phyloP scores from a whole-genome alignment of 1,139 yeast genomes.

The Zygosaccharomyces sapae region DNA sequence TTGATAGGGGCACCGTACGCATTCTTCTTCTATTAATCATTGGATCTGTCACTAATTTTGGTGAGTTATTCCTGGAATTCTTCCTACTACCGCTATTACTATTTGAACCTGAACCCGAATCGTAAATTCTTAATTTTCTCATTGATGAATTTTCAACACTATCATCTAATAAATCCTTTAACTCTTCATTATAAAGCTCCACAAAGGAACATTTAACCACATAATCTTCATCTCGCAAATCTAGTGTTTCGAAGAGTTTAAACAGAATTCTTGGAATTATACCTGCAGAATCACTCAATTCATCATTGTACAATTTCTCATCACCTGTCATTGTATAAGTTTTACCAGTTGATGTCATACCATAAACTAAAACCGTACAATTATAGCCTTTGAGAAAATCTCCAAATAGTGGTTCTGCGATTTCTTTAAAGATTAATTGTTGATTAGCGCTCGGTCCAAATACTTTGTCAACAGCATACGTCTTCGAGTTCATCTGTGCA shows the following conservation, averaged over 20 bases:
- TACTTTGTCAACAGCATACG: slow-evolving; percentile 67
- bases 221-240: slow-evolving; percentile 42
- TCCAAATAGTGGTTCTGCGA: slow-evolving; percentile 59
- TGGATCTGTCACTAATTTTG: slow-evolving; percentile 19
- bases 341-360: slow-evolving; percentile 79
- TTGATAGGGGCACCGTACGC: slow-evolving; percentile 6
- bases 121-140: slow-evolving; percentile 51
- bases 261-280: slow-evolving; percentile 62
- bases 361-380: slow-evolving; percentile 69
- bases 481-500: slow-evolving; percentile 43
- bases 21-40: slow-evolving; percentile 13
- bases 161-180: slow-evolving; percentile 57
- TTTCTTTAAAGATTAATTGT: slow-evolving; percentile 50
- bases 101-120: slow-evolving; percentile 36
- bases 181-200: slow-evolving; percentile 70
- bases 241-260: slow-evolving; percentile 48
- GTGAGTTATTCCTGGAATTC: slow-evolving; percentile 25
- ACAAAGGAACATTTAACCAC: slow-evolving; percentile 64
- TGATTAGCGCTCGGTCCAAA: slow-evolving; percentile 73
- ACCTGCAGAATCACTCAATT: slow-evolving; percentile 61
- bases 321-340: slow-evolving; percentile 79
- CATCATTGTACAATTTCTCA: slow-evolving; percentile 44
- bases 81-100: slow-evolving; percentile 19
- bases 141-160: slow-evolving; percentile 16
- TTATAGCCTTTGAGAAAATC: slow-evolving; percentile 69